phyloP scores from a whole-genome alignment of 345 rosid species.

The Populus nigra region DNA sequence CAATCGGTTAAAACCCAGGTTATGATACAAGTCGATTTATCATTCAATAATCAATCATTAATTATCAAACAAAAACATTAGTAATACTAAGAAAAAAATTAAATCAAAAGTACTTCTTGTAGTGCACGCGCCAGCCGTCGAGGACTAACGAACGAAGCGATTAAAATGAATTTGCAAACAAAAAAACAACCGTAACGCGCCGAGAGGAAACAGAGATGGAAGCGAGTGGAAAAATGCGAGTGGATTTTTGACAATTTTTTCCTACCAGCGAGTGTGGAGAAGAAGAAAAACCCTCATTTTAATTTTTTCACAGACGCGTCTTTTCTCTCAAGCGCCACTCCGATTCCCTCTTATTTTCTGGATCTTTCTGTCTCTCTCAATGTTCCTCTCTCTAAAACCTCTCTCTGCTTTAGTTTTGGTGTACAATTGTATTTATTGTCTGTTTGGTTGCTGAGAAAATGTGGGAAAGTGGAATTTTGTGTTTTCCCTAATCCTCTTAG shows the following conservation, averaged over 20 bases:
- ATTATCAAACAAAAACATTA: too few species aligned
- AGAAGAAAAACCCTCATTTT: slow-evolving; percentile 2
- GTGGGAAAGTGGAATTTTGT: not conserved
- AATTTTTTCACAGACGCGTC: slow-evolving; percentile 6
- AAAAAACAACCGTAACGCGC: not conserved
- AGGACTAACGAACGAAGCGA: not conserved
- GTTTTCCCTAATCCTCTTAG: not conserved
- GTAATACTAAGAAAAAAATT: too few species aligned
- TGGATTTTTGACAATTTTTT: not conserved
- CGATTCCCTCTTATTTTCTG: slow-evolving; percentile 1
- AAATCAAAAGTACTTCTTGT: too few species aligned
- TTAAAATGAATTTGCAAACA: not conserved
- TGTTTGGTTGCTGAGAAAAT: slow-evolving; percentile 2
- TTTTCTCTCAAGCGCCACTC: slow-evolving; percentile 1
- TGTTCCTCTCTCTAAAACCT: not conserved
- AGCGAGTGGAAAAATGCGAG: slow-evolving; percentile 16
- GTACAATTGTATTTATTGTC: not conserved
- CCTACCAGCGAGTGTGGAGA: not conserved
- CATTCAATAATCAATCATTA: too few species aligned
- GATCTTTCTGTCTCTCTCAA: not conserved
- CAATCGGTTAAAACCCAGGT: too few species aligned
- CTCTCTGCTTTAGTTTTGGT: not conserved
- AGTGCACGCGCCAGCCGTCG: not conserved
- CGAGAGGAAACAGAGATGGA: not conserved
- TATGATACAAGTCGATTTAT: too few species aligned